Evolutionary conservation across 495 filamentous ascomycete species (phyloP), one percentile per base, ranked within the genome.

Genomic region (Neurospora tetraspora): DNA sequence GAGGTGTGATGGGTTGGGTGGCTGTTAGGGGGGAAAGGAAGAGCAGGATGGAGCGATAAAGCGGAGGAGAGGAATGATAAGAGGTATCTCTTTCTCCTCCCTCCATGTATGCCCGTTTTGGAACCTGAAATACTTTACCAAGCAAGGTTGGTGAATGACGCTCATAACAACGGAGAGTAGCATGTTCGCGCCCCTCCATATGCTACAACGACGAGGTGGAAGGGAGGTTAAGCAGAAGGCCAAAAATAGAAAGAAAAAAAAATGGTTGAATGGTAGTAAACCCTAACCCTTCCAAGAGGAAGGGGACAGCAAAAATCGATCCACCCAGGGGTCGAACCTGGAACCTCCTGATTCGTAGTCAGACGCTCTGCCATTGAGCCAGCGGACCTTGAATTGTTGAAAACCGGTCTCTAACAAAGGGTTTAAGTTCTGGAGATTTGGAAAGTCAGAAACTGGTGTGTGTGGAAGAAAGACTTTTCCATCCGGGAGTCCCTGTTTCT

Each of bases 341-440:
- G 45, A 53, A 53, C 45, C 45, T 53, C 45, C 45, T 53, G 45
- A 53, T 53, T 53, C 45, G 45, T 53, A 53, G 45, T 53, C 45
- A 53, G 45, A 53, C 45, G 45, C 45, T 53, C 45, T 53, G 45
- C 45, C 45, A 53, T 53, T 53, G 45, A 53, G 45, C 45, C 45
- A 53, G 45, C 45, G 45, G 45, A 45, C 42, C 42, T 18, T 10
- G 8, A 45, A 45, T 45, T 42, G 0, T 18, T 42, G 39, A 42
- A 18, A 3, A 16, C 7, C 0, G 0, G 0, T 7, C 0, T 18
- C 39, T 0, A 42, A 42, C 5, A 7, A 42, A 18, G 14, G 5
- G 7, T 42, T 18, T 6, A 42, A 42, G 14, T 42, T 42, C 5
- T 42, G 14, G 5, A 16, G 39, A 42, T 5, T 18, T 0, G 14